Conservation (phyloP, 306 rosid species). For the Abrus precatorius region DNA sequence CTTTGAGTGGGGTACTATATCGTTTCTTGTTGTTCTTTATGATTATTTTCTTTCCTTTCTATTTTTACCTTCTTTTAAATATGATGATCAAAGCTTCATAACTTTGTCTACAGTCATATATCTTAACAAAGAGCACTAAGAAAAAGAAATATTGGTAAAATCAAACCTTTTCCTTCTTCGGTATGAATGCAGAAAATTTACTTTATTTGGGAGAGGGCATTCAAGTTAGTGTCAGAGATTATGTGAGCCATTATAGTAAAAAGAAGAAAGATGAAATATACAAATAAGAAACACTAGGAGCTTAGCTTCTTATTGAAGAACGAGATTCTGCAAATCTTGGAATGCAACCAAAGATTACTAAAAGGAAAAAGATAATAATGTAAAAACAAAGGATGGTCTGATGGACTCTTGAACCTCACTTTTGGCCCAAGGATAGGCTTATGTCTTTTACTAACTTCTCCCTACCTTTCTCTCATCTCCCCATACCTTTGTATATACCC, state of each 20-base stretch:
- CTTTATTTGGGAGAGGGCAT: slow-evolving; percentile 12
- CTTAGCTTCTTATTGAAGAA: slow-evolving; percentile 8
- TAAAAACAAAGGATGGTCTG: background rate
- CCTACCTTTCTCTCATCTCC: background rate
- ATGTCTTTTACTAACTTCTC: background rate
- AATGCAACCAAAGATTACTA: background rate
- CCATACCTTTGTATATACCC: background rate
- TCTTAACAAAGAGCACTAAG: background rate
- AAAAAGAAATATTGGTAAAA: background rate
- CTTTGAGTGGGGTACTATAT: slow-evolving; percentile 68
- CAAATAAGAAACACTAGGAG: slow-evolving; percentile 3
- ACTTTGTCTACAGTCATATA: slow-evolving; percentile 5
- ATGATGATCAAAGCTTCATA: slow-evolving; percentile 31
- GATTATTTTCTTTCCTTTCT: slow-evolving; percentile 35
- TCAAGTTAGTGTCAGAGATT: background rate
- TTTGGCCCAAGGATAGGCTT: background rate
- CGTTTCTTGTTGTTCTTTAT: slow-evolving; percentile 37
- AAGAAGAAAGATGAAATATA: background rate
- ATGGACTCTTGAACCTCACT: slow-evolving; percentile 12
- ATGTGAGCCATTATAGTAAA: background rate
- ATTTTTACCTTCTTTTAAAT: slow-evolving; percentile 37
- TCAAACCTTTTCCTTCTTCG: background rate
- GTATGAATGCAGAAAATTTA: slow-evolving; percentile 15
- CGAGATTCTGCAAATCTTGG: slow-evolving; percentile 8
- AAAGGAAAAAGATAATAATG: background rate